Evolutionary conservation across 1,284 basidiomycete species (phyloP).

Genomic region (Ganoderma lingzhi): DNA sequence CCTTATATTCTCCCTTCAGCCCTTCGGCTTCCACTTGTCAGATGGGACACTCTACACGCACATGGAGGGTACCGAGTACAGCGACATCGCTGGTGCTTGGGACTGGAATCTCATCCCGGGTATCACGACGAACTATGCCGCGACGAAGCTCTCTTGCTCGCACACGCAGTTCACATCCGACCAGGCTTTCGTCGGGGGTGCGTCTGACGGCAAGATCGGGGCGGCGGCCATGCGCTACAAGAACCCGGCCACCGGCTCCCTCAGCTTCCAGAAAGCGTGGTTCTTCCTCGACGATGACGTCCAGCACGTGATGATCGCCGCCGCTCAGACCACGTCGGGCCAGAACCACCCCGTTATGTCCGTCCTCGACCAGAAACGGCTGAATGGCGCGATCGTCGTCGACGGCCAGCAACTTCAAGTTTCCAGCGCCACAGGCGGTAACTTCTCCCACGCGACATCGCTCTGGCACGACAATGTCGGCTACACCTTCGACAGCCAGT

Average conservation of each 20-base stretch:
- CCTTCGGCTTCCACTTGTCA: slow-evolving; percentile 71
- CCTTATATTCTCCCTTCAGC: slow-evolving; percentile 42
- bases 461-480: slow-evolving; percentile 69
- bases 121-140: slow-evolving; percentile 67
- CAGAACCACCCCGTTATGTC: slow-evolving; percentile 60
- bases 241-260: slow-evolving; percentile 62
- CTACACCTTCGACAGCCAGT: slow-evolving; percentile 52
- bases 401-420: slow-evolving; percentile 46
- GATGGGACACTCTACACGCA: slow-evolving; percentile 74
- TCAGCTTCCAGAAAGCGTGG: slow-evolving; percentile 74
- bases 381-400: slow-evolving; percentile 51
- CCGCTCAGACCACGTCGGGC: slow-evolving; percentile 48
- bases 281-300: slow-evolving; percentile 74
- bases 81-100: slow-evolving; percentile 73
- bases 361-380: slow-evolving; percentile 70
- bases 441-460: slow-evolving; percentile 46
- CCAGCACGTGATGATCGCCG: slow-evolving; percentile 67
- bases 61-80: slow-evolving; percentile 69
- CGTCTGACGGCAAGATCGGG: slow-evolving; percentile 61
- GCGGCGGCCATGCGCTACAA: slow-evolving; percentile 68
- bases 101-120: slow-evolving; percentile 79
- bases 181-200: slow-evolving; percentile 69
- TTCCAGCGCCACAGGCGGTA: slow-evolving; percentile 30
- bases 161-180: slow-evolving; percentile 51
- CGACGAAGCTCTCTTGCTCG: slow-evolving; percentile 56